These are phyloP conservation scores for Cerioporus squamosus DNA, from an alignment of 1,284 basidiomycete genomes.

Conservation along the genomic window DNA sequence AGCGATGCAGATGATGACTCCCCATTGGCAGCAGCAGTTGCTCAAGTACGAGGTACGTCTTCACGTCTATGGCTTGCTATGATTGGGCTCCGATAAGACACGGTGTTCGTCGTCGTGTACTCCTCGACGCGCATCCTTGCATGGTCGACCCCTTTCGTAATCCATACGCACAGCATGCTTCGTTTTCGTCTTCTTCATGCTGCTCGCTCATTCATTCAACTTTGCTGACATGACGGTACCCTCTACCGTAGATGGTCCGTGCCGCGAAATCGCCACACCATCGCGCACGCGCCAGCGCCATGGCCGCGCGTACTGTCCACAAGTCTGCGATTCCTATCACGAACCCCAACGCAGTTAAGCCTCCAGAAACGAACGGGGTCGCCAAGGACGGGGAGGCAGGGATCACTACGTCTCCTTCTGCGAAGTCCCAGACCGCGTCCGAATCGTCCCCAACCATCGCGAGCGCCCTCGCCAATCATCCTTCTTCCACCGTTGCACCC, in stretches of 20 bases:
- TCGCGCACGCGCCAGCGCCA: conserved; percentile 77
- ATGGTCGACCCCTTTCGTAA: too few relatives aligned
- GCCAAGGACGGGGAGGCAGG: conserved; percentile 32
- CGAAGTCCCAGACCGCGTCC: conserved; percentile 41
- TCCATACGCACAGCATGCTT: not conserved
- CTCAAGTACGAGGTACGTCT: conserved; percentile 76
- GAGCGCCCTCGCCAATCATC: conserved; percentile 57
- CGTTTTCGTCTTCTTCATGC: conserved; percentile 5
- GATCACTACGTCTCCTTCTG: conserved; percentile 28
- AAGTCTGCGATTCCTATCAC: conserved; percentile 85
- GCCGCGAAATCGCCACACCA: conserved; percentile 79
- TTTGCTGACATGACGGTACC: not conserved
- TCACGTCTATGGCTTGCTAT: not conserved
- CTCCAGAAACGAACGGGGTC: conserved; percentile 41
- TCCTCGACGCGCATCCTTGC: too few relatives aligned
- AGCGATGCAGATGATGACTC: conserved; percentile 62
- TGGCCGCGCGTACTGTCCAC: conserved; percentile 76
- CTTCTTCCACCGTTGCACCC: conserved; percentile 74
- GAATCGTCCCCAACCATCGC: conserved; percentile 42
- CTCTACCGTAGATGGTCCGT: conserved; percentile 62
- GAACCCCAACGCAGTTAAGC: conserved; percentile 72
- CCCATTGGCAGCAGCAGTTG: conserved; percentile 82
- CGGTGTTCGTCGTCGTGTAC: too few relatives aligned
- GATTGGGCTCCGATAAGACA: not conserved
- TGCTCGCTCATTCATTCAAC: not conserved